These are phyloP conservation scores for Cucumis melo DNA, from an alignment of 306 rosid species.

Conservation along the genomic window DNA sequence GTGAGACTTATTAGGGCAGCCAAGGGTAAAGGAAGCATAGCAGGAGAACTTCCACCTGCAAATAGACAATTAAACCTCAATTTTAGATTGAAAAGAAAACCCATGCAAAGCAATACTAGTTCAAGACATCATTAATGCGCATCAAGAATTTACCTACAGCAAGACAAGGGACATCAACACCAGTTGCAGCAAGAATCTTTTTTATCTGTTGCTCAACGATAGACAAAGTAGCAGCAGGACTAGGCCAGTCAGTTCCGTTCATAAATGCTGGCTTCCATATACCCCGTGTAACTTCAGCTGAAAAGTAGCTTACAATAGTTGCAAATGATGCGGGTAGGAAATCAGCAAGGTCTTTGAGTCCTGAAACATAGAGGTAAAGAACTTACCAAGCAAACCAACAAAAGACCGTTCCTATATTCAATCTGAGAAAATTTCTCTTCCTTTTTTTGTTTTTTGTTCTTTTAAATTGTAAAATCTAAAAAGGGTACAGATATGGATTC, in stretches of 20 bases:
- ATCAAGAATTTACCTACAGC: slow-evolving; percentile 43
- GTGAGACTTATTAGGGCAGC: slow-evolving; percentile 82
- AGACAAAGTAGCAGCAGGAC: slow-evolving; percentile 90
- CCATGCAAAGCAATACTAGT: not conserved
- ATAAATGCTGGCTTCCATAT: slow-evolving; percentile 91
- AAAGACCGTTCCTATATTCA: not conserved
- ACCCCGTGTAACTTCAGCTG: slow-evolving; percentile 93
- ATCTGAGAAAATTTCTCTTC: not conserved
- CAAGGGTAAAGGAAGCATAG: slow-evolving; percentile 86
- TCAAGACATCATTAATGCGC: not conserved
- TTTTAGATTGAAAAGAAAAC: slow-evolving; percentile 8
- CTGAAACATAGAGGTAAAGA: slow-evolving; percentile 25
- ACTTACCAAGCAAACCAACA: slow-evolving; percentile 10
- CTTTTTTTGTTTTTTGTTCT: not conserved
- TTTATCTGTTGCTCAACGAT: slow-evolving; percentile 69
- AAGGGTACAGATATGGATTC: slow-evolving; percentile 1
- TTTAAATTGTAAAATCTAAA: not conserved
- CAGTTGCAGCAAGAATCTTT: slow-evolving; percentile 73
- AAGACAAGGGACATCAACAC: slow-evolving; percentile 93
- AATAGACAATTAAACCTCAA: slow-evolving; percentile 8
- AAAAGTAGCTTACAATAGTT: slow-evolving; percentile 70
- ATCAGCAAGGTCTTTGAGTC: slow-evolving; percentile 88
- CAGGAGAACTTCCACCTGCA: slow-evolving; percentile 67
- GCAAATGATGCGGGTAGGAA: slow-evolving; percentile 86
- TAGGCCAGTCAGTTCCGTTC: slow-evolving; percentile 99